phyloP scores from a whole-genome alignment of 768 basidiomycete species.

The Lepiota brunneoincarnata region DNA sequence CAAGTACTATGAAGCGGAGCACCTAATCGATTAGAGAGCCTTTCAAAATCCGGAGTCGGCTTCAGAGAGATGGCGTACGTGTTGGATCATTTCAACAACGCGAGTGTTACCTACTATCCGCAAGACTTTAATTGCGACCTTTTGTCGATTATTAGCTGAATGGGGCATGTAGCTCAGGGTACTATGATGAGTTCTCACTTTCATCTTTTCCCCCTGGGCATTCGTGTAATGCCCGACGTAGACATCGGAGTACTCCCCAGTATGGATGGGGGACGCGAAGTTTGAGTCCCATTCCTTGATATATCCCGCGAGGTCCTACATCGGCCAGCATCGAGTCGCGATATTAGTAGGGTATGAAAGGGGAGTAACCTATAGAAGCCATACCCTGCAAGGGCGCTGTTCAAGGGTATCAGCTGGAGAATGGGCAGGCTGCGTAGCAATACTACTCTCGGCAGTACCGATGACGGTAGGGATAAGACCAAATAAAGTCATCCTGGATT shows the following conservation, averaged over 20 bases:
- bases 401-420: too few species aligned
- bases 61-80: neutral
- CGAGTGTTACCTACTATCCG: neutral
- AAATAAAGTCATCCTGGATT: too few species aligned
- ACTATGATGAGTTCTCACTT: too few species aligned
- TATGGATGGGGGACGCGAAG: neutral
- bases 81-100: neutral
- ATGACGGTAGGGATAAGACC: too few species aligned
- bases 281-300: neutral
- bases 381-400: too few species aligned
- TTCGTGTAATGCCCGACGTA: conserved; percentile 8
- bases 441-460: too few species aligned
- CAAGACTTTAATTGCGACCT: conserved; percentile 19
- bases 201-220: neutral
- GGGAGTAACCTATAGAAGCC: too few species aligned
- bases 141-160: neutral
- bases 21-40: neutral
- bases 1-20: conserved; percentile 10
- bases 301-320: conserved; percentile 14
- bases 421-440: too few species aligned
- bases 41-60: neutral
- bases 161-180: too few species aligned
- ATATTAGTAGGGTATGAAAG: too few species aligned
- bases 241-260: conserved; percentile 17
- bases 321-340: neutral